Base-by-base conservation (phyloP, 2,329 filamentous ascomycete species). In the Diplodia intermedia region DNA sequence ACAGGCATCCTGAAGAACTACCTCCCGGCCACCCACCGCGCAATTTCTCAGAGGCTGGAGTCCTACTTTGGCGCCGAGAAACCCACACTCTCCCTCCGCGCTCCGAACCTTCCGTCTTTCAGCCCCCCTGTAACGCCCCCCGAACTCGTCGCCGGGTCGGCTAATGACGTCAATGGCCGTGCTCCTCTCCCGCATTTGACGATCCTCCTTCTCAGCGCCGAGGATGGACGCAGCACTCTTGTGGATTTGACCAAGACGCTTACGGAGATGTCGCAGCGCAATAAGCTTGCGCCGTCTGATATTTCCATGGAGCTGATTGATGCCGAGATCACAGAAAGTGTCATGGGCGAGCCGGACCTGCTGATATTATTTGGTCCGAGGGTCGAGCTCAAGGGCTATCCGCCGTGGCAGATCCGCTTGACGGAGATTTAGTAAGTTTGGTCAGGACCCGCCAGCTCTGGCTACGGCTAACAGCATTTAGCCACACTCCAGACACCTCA, bases 241-340 rank as follows among this genome's bases (percentile, higher is more conserved):
- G 94, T 99, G 50, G 95, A 99, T 79, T 86, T 99, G 55, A 99
- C 95, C 52, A 93, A 94, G 76, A 98, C 96, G 0, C 85, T 99
- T 26, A 88, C 94, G 6, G 92, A 97, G 76, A 98, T 99, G 95
- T 91, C 93, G 7, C 95, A 98, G 79, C 89, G 90, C 72, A 89
- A 89, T 69, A 97, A 97, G 80, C 85, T 99, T 15, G 87, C 88
- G 1, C 86, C 92, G 0, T 84, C 88, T 38, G 94, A 99, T 76
- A 94, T 99, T 75, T 93, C 89, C 68, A 85, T 86, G 62, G 92
- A 97, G 70, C 83, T 99, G 62, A 89, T 99, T 65, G 93, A 98
- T 75, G 91, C 92, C 4, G 95, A 99, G 80, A 86, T 99, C 62
- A 91, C 80, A 54, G 87, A 89, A 68, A 86, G 86, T 63, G 89